phyloP scores from a whole-genome alignment of 2,329 filamentous ascomycete genomes.

The Passalora sequoiae region DNA sequence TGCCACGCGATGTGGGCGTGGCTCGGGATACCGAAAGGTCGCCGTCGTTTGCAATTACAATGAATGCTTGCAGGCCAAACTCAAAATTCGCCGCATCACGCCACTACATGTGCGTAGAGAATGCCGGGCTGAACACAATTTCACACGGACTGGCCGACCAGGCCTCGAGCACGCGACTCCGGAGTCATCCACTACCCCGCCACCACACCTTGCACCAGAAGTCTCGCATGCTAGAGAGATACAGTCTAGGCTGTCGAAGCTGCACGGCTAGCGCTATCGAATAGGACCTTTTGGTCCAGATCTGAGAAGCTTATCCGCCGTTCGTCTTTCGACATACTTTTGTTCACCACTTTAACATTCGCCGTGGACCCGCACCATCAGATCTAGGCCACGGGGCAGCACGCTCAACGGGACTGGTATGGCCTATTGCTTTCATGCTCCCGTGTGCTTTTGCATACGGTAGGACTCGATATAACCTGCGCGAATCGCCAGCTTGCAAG shows the following conservation, averaged over 20 bases:
- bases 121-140: too few species aligned
- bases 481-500: neutral
- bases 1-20: constrained; percentile 2
- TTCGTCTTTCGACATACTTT: neutral
- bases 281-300: neutral
- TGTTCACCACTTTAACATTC: neutral
- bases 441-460: neutral
- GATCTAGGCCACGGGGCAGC: constrained; percentile 1
- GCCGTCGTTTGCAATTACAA: neutral
- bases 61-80: neutral
- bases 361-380: neutral
- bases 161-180: neutral
- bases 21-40: neutral
- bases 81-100: neutral
- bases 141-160: neutral
- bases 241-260: neutral
- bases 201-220: neutral
- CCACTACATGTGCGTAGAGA: too few species aligned
- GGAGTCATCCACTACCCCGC: neutral
- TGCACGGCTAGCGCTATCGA: neutral
- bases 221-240: neutral
- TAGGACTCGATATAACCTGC: neutral
- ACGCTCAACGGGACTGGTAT: neutral
- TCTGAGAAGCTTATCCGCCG: neutral
- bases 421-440: neutral